Base-by-base conservation (phyloP, 495 filamentous ascomycete genomes). In the Penicillium chermesinum region DNA sequence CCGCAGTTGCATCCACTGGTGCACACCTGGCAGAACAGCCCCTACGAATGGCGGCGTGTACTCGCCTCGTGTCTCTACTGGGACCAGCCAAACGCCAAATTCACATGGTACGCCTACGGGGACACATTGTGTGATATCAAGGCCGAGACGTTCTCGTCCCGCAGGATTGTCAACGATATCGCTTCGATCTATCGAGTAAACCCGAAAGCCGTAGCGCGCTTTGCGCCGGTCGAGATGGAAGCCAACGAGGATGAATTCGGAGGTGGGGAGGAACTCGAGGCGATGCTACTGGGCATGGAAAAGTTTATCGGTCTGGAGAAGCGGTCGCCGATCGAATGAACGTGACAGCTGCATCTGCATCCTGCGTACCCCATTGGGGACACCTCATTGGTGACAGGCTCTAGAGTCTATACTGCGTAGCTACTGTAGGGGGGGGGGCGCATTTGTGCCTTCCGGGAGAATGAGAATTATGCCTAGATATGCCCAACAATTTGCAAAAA, bases 101-200 rank as follows among this genome's bases (percentile, higher is more conserved):
- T 86, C 71, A 71, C 78, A 43, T 46, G 22, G 22, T 34, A 20
- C n/a, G 80, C 87, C 33, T 82, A 83, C 8, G 85, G 84, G 0
- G 71, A 71, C 13, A 77, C 82, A 48, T 64, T 91, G 0, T 81
- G 77, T 5, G 67, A 73, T 22, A 72, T 91, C 13, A 91, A 91
- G 58, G 75, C 80, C 0, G 54, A 52, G 7, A 56, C 43, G 9
- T 38, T 48, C 32, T 49, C 64, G 6, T 59, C 62, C 0, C 61
- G 67, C 9, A 44, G 41, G 0, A 51, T 71, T 7, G 52, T 53
- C 6, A 57, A 65, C 43, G 57, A 66, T 20, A 46, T 69, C 3
- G 41, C 65, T 2, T 54, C 58, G 1, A 65, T 59, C 44, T 69
- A 67, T 38, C 55, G 59, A 14, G 54, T 69, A 13, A 67, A 67